phyloP scores from a whole-genome alignment of 2,329 filamentous ascomycete species.

The Aspergillus viridinutans region DNA sequence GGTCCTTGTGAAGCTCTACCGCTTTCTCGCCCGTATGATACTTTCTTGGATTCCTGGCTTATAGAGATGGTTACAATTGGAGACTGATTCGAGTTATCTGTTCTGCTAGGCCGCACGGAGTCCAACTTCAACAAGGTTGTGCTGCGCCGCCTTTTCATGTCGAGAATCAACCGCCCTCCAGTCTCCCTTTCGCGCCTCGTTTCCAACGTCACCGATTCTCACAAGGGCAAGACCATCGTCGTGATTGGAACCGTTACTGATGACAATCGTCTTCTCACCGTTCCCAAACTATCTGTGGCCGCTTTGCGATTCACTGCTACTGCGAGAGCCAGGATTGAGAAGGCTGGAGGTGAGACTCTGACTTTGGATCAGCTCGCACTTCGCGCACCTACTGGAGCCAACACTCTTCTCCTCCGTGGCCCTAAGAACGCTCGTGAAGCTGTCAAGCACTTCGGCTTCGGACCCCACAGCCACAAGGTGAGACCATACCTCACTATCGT shows the following conservation, averaged over 20 bases:
- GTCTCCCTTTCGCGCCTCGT: slow-evolving; percentile 91
- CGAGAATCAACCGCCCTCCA: slow-evolving; percentile 94
- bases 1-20: slow-evolving; percentile 97
- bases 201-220: slow-evolving; percentile 57
- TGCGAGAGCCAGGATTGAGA: slow-evolving; percentile 86
- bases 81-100: slow-evolving; percentile 16
- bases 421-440: slow-evolving; percentile 98
- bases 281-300: slow-evolving; percentile 90
- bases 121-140: slow-evolving; percentile 98
- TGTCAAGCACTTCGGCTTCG: slow-evolving; percentile 98
- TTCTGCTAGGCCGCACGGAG: slow-evolving; percentile 77
- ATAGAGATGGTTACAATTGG: background rate
- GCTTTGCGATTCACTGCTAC: slow-evolving; percentile 96
- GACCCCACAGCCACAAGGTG: slow-evolving; percentile 96
- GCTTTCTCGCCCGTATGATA: slow-evolving; percentile 80
- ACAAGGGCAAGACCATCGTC: slow-evolving; percentile 74
- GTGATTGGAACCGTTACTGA: slow-evolving; percentile 94
- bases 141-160: slow-evolving; percentile 96
- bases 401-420: slow-evolving; percentile 94
- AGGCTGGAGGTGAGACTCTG: slow-evolving; percentile 89
- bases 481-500: slow-evolving; percentile 22
- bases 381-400: slow-evolving; percentile 89
- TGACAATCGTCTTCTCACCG: slow-evolving; percentile 85
- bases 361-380: slow-evolving; percentile 97
- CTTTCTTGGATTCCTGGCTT: slow-evolving; percentile 11